Evolutionary conservation across 768 basidiomycete genomes (phyloP), one percentile per base, ranked within the genome.

Genomic region (Leccinum incarnatum): DNA sequence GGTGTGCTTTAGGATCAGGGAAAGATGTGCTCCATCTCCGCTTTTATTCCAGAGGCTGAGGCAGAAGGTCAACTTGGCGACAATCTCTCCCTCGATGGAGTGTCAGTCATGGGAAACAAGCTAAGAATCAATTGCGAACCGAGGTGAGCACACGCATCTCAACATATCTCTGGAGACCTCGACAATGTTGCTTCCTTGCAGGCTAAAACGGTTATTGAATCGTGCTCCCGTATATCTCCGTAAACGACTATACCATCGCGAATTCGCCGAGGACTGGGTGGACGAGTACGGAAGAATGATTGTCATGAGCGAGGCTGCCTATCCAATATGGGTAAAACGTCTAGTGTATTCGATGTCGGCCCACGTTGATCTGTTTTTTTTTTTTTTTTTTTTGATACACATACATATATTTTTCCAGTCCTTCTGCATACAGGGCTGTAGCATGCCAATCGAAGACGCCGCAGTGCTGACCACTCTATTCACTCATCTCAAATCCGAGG

Each of bases 261-360:
- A 71, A 17, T 71, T 74, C 29, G 70, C 81, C n/a, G 83, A 85
- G 25, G 78, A 75, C 30, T 78, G 82, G 72, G 78, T 79, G 11
- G 83, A 85, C 59, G 78, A 81, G 32, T 65, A 75, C 11, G 82
- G 80, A 30, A 76, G 78, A 58, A 65, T 85, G 40, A 80, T 83
- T 25, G 65, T 87, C 34, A 78, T 85, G 48, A 81, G 85, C 51
- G 84, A 87, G 61, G 82, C 85, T 8, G 84, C 83, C 8, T 85
- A 86, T 71, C 82, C 86, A 6, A 73, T 82, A 61, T 72, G 82
- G 71, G 85, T 81, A 62, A 62, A 73, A 66, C 11, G 23, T 47
- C 27, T 12, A 21, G 3, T 34, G 6, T 10, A 19, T 12, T 54
- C 29, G 0, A 27, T 51, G 15, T 19, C 3, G 15, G 36, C 29